Evolutionary conservation across 768 basidiomycete species (phyloP), one percentile per base, ranked within the genome.

Genomic region (Rhizopogon salebrosus): DNA sequence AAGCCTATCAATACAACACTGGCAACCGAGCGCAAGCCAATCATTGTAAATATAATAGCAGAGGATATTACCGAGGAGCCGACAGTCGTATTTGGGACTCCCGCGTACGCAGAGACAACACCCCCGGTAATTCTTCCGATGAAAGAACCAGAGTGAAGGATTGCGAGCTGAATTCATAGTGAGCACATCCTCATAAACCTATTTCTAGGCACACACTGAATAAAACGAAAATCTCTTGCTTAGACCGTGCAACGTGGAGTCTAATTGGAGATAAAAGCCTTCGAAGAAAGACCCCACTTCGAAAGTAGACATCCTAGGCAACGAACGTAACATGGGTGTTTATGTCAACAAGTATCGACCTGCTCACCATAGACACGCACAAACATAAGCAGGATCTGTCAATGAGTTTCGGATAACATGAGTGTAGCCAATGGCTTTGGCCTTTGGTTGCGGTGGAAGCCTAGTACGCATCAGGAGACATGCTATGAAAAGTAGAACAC

Each of bases 191-290:
- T 14, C 34, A 37, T 40, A 23, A 49, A 9, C 10, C 36, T 43
- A 22, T 52, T 27, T 49, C 48, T 29, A 10, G 36, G 37, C n/a
- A 54, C 64, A 27, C 51, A 82, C 83, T 23, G 74, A 74, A 57
- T 83, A 83, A 56, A 84, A 84, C 0, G 82, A 74, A 13, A 85
- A 66, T 23, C 63, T 66, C 1, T 69, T 53, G 36, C 66, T 62
- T 24, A 82, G 67, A 2, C 77, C 77, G 41, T 79, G 79, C 51
- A 68, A 69, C 10, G 80, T 70, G 2, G 82, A 72, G 41, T 80
- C 75, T 6, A 83, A 60, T 57, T 85, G 83, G 22, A 85, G 66
- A 62, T 81, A 84, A 63, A 80, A 84, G 40, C 77, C 70, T 0
- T 81, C 79, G 46, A 76, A 79, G 54, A 73, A 75, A 24, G 78